Conservation (phyloP, 805 yeast genomes). For the Ogataea kodamae region DNA sequence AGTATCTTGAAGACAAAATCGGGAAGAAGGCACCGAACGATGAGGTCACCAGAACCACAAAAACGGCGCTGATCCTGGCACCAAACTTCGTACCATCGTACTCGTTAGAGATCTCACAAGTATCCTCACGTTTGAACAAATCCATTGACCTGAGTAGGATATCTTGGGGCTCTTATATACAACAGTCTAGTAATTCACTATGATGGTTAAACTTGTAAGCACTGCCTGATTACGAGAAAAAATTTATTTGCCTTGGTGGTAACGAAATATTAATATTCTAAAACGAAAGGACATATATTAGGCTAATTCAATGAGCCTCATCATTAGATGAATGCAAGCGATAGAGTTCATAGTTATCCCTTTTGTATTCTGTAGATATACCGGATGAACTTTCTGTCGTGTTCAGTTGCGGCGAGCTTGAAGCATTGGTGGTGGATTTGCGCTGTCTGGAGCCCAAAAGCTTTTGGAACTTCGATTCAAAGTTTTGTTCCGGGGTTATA, state of each 20-base stretch:
- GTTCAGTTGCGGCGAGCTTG: too few relatives aligned
- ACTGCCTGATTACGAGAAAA: slow-evolving; percentile 1
- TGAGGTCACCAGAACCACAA: slow-evolving; percentile 58
- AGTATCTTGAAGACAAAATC: slow-evolving; percentile 53
- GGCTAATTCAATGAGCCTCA: too few relatives aligned
- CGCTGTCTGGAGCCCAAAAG: slow-evolving; percentile 26
- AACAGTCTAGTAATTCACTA: slow-evolving; percentile 4
- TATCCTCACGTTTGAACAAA: slow-evolving; percentile 15
- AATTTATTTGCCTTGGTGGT: slow-evolving; percentile 8
- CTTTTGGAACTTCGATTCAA: slow-evolving; percentile 27
- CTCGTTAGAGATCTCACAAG: slow-evolving; percentile 20
- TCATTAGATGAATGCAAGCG: too few relatives aligned
- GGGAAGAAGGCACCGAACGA: slow-evolving; percentile 62
- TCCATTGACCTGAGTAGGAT: slow-evolving; percentile 1
- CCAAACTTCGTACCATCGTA: slow-evolving; percentile 33
- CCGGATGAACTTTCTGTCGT: not conserved
- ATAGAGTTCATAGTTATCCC: too few relatives aligned
- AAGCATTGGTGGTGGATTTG: slow-evolving; percentile 17
- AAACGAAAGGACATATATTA: too few relatives aligned
- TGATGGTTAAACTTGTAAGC: slow-evolving; percentile 12
- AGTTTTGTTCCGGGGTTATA: slow-evolving; percentile 11
- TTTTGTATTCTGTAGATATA: not conserved
- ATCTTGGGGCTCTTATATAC: not conserved
- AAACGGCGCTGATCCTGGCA: slow-evolving; percentile 56
- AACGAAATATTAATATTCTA: not conserved